Evolutionary conservation across 1,139 yeast genomes (phyloP).

Genomic region (Torulaspora globosa): DNA sequence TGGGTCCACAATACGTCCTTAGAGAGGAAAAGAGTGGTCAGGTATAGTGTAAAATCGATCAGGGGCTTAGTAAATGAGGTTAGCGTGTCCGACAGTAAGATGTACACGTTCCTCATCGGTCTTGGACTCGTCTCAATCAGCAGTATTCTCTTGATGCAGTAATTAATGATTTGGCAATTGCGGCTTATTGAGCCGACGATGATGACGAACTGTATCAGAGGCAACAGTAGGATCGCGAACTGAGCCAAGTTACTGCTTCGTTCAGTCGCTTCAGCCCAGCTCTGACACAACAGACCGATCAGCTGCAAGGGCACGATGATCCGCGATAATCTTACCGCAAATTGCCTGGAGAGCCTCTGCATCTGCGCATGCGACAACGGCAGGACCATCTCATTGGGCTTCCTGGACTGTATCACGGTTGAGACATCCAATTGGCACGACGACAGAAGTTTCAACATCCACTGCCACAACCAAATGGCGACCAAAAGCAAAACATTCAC

Average conservation of each 20-base stretch:
- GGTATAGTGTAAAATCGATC: constrained; percentile 57
- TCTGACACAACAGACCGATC: constrained; percentile 18
- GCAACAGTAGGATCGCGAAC: constrained; percentile 26
- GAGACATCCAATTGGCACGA: constrained; percentile 41
- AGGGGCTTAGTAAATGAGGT: constrained; percentile 74
- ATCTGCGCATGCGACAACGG: constrained; percentile 30
- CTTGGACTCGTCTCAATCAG: constrained; percentile 53
- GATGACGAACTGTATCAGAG: constrained; percentile 37
- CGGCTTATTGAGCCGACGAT: constrained; percentile 31
- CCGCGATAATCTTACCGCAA: constrained; percentile 32
- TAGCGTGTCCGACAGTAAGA: constrained; percentile 72
- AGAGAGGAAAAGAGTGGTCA: constrained; percentile 39
- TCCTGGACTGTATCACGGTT: constrained; percentile 38
- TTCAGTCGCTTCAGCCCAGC: neutral
- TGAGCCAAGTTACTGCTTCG: neutral
- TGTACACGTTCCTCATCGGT: constrained; percentile 74
- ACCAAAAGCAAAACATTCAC: constrained; percentile 42
- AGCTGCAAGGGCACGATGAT: constrained; percentile 33
- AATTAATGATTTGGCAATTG: constrained; percentile 44
- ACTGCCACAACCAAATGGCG: constrained; percentile 51
- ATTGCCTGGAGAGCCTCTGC: constrained; percentile 22
- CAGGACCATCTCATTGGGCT: constrained; percentile 28
- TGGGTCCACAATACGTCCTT: constrained; percentile 19
- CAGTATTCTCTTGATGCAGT: constrained; percentile 41
- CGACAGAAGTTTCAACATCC: constrained; percentile 40